A percentile compares a stretch with the other conserved stretches of the same genome.
phyloP scores from a whole-genome alignment of 164 flowering plant species.

The Chimonanthus salicifolius region DNA sequence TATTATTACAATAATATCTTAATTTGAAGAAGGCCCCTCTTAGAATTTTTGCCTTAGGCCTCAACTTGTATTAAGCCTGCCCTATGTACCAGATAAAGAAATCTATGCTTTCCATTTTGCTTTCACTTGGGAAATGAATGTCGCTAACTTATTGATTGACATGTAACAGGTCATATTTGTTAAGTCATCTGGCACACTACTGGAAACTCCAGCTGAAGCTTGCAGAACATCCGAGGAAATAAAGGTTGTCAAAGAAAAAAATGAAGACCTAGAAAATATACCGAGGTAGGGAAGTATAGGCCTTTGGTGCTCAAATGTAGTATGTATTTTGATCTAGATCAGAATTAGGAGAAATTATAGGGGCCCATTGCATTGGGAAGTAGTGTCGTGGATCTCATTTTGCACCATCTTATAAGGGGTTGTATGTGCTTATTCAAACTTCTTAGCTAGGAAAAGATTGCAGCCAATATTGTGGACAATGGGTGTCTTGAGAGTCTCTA shows the following conservation, averaged over 20 bases:
- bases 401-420: background rate
- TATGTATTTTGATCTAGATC: conserved; percentile 15
- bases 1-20: no score
- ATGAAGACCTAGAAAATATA: conserved; percentile 25
- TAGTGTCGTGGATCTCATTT: background rate
- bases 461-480: no score
- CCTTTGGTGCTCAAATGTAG: conserved; percentile 35
- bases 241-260: conserved; percentile 20
- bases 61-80: no score
- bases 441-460: background rate
- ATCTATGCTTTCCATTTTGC: no score
- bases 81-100: no score
- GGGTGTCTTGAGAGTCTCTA: no score
- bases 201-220: conserved; percentile 67
- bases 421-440: background rate
- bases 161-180: conserved; percentile 64
- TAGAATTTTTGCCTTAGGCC: no score
- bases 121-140: no score
- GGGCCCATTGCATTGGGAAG: background rate
- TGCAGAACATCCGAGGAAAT: conserved; percentile 33
- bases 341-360: background rate
- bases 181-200: conserved; percentile 70
- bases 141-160: background rate
- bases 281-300: conserved; percentile 6
- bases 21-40: no score